A percentile compares a stretch with the other conserved stretches of the same genome.
Evolutionary conservation across 257 asterid species (phyloP).

Genomic region (Solanum bulbocastanum): DNA sequence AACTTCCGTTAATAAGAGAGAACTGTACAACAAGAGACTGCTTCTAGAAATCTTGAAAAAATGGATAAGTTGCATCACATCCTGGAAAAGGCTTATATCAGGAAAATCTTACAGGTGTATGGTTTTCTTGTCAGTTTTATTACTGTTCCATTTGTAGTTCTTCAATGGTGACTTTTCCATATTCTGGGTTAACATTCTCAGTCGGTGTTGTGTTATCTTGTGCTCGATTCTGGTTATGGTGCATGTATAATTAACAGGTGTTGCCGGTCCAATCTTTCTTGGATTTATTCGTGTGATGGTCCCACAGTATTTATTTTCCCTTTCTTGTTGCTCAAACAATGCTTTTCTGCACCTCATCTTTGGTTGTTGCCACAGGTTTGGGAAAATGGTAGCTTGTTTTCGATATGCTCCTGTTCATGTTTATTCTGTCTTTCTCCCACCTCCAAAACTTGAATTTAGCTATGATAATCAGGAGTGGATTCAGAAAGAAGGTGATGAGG

Average conservation of each 20-base stretch:
- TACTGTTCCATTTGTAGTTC: neutral
- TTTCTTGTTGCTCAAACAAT: neutral
- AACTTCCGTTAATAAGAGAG: neutral
- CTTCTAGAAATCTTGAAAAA: neutral
- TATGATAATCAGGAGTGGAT: conserved; percentile 61
- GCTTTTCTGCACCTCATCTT: neutral
- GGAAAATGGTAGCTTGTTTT: conserved; percentile 89
- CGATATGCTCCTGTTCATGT: conserved; percentile 87
- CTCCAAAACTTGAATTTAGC: conserved; percentile 59
- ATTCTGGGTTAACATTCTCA: neutral
- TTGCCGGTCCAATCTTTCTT: neutral
- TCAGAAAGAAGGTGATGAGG: conserved; percentile 58
- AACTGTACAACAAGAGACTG: neutral
- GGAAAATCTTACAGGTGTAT: neutral
- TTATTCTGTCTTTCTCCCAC: conserved; percentile 74
- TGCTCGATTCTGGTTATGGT: neutral
- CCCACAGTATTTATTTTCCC: neutral
- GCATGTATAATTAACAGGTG: neutral
- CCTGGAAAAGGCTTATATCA: neutral
- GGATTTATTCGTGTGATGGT: neutral
- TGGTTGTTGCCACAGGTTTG: conserved; percentile 44
- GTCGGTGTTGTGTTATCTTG: neutral
- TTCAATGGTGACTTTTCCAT: neutral
- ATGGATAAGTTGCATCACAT: neutral
- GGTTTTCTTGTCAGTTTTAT: neutral